Evolutionary conservation across 2,329 filamentous ascomycete genomes (phyloP).

Genomic region (Ceratocystis papillata): DNA sequence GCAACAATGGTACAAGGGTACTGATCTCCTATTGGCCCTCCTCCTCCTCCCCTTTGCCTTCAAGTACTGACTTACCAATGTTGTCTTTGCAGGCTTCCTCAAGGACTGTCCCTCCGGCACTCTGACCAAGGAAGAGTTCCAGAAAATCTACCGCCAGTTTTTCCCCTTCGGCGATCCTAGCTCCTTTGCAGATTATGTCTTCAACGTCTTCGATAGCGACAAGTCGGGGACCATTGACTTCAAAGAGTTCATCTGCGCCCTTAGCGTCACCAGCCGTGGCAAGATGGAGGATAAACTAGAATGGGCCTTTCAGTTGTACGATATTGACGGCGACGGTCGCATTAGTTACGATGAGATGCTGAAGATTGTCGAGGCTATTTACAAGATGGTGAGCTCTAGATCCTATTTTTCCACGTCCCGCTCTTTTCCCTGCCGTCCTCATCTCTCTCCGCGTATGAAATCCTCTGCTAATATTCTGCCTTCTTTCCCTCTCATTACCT

Average conservation of each 20-base stretch:
- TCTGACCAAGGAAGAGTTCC: slow-evolving; percentile 96
- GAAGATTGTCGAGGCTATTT: slow-evolving; percentile 96
- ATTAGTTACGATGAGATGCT: slow-evolving; percentile 99
- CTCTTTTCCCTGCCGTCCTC: slow-evolving; percentile 7
- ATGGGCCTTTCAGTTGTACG: slow-evolving; percentile 98
- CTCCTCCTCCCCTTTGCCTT: background rate
- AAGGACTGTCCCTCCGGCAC: slow-evolving; percentile 97
- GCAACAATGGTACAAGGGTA: slow-evolving; percentile 99
- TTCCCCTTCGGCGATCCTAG: slow-evolving; percentile 97
- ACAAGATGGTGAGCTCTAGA: slow-evolving; percentile 73
- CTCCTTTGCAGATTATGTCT: slow-evolving; percentile 96
- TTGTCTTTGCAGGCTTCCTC: slow-evolving; percentile 62
- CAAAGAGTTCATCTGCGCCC: slow-evolving; percentile 97
- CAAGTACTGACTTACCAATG: slow-evolving; percentile 5
- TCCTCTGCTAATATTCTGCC: background rate
- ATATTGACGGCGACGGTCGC: slow-evolving; percentile 97
- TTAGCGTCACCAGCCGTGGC: slow-evolving; percentile 91
- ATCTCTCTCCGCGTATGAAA: background rate
- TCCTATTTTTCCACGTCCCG: slow-evolving; percentile 23
- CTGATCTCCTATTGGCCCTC: slow-evolving; percentile 30
- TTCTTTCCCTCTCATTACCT: background rate
- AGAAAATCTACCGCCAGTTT: slow-evolving; percentile 99
- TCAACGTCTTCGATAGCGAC: slow-evolving; percentile 97
- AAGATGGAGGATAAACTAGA: slow-evolving; percentile 99
- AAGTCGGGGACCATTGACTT: slow-evolving; percentile 97